Evolutionary conservation across 345 rosid genomes (phyloP), one percentile per base, ranked within the genome.

Genomic region (Carallia brachiata): DNA sequence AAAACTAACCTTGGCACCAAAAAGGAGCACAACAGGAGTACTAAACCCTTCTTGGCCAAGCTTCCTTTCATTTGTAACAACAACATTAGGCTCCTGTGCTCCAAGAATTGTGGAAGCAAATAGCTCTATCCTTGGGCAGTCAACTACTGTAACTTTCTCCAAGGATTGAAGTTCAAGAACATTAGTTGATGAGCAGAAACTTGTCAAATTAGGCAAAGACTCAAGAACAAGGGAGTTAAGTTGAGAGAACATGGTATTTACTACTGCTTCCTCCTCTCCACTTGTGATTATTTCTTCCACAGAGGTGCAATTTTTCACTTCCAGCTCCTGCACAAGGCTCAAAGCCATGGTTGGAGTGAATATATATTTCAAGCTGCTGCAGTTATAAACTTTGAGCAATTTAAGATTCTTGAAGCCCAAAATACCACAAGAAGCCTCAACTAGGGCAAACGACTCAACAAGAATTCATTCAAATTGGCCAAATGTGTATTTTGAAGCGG

Each of bases 321-420:
- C 65, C 0, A 69, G n/a, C 28, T 48, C 8, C 6, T 47, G 48
- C 19, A 1, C 58, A 23, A 69, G 72, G 58, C 23, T 2, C 17
- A 48, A 44, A 9, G 55, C 30, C 40, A 23, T 23, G 23, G 23
- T 23, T 23, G 23, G 23, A 23, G 23, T 23, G 23, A 23, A 23
- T 0, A 23, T 9, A 40, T 68, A 9, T 4, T 37, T 68, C 55
- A 68, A 68, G 13, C 71, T 67, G 37, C 64, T 27, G 32, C 72
- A 68, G 8, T 68, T 59, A 30, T 59, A 31, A 59, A 68, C 7
- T 48, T 47, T 34, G 10, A 69, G 17, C 32, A 10, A 27, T n/a
- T 60, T 32, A 7, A 69, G 72, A 18, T n/a, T 30, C 28, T 10
- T 17, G 18, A 69, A 69, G 15, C 28, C 44, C 72, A 44, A 23